Conservation (phyloP, 2,329 filamentous ascomycete species). For the Scleromitrula shiraiana region DNA sequence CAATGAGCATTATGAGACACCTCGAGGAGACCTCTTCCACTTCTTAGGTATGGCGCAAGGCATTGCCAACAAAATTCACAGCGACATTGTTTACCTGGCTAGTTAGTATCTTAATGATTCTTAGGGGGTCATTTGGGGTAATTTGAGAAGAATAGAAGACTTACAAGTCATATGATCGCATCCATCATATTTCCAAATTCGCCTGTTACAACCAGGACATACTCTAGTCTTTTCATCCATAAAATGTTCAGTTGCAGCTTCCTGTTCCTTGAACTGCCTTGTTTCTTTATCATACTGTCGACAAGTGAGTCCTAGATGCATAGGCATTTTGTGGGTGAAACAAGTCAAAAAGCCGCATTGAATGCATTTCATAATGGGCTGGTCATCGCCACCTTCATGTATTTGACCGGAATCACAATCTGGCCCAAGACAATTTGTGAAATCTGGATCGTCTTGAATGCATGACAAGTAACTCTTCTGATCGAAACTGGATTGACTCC, state of each 20-base stretch:
- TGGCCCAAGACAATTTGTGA: conserved; percentile 44
- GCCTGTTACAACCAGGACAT: conserved; percentile 11
- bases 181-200: conserved; percentile 9
- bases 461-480: neutral
- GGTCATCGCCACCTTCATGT: conserved; percentile 34
- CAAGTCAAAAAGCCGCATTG: conserved; percentile 36
- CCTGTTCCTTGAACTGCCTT: conserved; percentile 9
- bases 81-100: no score
- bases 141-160: neutral
- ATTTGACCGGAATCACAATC: conserved; percentile 45
- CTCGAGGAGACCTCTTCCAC: no score
- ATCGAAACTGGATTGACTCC: neutral
- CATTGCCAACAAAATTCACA: no score
- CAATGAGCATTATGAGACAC: no score
- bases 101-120: no score
- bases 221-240: conserved; percentile 3
- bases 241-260: conserved; percentile 6
- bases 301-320: conserved; percentile 37
- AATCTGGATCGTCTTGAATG: conserved; percentile 31
- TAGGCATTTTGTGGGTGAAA: conserved; percentile 35
- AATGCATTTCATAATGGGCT: conserved; percentile 37
- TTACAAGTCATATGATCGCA: conserved; percentile 20
- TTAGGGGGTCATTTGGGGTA: no score
- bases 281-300: conserved; percentile 20
- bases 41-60: no score